Evolutionary conservation across 306 rosid species (phyloP).

Genomic region (Glycyrrhiza uralensis): DNA sequence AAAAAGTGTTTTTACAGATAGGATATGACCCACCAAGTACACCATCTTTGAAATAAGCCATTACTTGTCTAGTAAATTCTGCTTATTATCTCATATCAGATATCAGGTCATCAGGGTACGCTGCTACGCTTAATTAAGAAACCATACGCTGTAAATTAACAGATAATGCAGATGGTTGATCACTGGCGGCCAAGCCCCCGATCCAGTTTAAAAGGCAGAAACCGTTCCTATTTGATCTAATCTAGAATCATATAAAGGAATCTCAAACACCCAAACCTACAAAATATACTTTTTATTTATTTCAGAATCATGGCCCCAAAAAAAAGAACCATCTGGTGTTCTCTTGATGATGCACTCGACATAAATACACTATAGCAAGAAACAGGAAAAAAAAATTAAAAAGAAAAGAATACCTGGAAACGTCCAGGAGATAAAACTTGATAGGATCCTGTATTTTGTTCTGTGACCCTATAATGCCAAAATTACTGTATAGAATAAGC

Average conservation of each 20-base stretch:
- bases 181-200: not conserved
- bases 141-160: not conserved
- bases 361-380: conserved; percentile 27
- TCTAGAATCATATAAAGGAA: not conserved
- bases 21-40: not conserved
- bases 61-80: not conserved
- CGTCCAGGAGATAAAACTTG: conserved; percentile 32
- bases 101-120: not conserved
- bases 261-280: not conserved
- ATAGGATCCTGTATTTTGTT: conserved; percentile 33
- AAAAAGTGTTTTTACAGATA: not conserved
- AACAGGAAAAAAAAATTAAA: not conserved
- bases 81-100: not conserved
- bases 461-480: conserved; percentile 26
- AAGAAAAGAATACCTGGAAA: conserved; percentile 20
- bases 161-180: conserved; percentile 2
- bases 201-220: not conserved
- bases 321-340: conserved; percentile 15
- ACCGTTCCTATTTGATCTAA: not conserved
- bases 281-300: conserved; percentile 12
- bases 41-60: not conserved
- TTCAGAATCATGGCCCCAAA: conserved; percentile 30
- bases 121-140: not conserved
- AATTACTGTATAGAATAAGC: conserved; percentile 60
- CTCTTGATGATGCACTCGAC: conserved; percentile 21